Conservation (phyloP, 2,329 filamentous ascomycete species). For the Torrubiella hemipterigena region DNA sequence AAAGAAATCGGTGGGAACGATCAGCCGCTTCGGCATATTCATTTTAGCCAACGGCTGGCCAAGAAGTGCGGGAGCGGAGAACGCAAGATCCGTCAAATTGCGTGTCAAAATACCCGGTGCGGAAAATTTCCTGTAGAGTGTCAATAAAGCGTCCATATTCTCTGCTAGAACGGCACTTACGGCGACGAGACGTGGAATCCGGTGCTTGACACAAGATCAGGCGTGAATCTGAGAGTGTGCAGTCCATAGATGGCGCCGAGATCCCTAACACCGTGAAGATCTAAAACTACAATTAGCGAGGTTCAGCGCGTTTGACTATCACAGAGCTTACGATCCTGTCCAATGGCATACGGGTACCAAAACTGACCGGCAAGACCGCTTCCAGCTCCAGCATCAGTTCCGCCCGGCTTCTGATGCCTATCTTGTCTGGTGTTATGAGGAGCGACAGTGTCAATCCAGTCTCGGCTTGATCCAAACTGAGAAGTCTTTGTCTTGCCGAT, state of each 20-base stretch:
- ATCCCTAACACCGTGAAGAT: conserved; percentile 11
- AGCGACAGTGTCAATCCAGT: conserved; percentile 28
- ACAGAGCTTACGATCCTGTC: conserved; percentile 20
- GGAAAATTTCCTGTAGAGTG: conserved; percentile 10
- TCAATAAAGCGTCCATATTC: neutral
- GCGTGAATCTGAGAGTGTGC: conserved; percentile 16
- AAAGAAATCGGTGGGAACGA: conserved; percentile 12
- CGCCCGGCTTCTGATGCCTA: conserved; percentile 24
- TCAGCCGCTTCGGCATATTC: conserved; percentile 1
- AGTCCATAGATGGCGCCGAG: conserved; percentile 14
- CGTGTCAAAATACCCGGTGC: conserved; percentile 13
- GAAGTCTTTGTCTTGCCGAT: conserved; percentile 41
- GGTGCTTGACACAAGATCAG: conserved; percentile 5
- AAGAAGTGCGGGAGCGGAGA: conserved; percentile 9
- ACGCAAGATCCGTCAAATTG: conserved; percentile 12
- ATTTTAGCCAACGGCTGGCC: too few relatives aligned
- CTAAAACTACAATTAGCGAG: conserved; percentile 12
- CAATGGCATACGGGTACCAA: conserved; percentile 26
- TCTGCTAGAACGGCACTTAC: conserved; percentile 9
- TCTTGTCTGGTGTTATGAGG: conserved; percentile 36
- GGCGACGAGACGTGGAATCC: conserved; percentile 9
- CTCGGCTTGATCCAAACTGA: conserved; percentile 29
- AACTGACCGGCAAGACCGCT: conserved; percentile 24
- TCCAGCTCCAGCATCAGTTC: conserved; percentile 25
- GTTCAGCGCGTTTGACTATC: neutral